Evolutionary conservation across 2,329 filamentous ascomycete genomes (phyloP).

Genomic region (Diaporthe aspalathi): DNA sequence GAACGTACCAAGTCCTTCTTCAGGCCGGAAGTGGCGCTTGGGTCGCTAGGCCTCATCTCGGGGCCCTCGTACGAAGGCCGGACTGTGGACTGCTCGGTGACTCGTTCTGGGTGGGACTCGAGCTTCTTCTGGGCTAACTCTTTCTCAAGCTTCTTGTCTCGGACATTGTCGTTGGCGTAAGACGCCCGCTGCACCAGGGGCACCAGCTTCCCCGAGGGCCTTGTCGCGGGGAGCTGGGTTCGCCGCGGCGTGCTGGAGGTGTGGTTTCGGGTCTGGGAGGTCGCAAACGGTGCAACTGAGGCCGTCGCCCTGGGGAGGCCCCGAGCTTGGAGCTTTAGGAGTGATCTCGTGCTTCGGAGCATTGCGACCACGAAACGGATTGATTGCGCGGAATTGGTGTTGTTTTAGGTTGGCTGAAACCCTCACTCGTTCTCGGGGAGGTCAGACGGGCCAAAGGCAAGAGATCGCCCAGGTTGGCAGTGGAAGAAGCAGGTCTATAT

Average conservation of each 20-base stretch:
- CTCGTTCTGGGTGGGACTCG: constrained; percentile 67
- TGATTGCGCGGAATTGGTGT: constrained; percentile 1
- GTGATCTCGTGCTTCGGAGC: constrained; percentile 38
- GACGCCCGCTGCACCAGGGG: constrained; percentile 42
- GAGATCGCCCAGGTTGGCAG: not conserved
- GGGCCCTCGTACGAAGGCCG: constrained; percentile 60
- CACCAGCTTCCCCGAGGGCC: constrained; percentile 35
- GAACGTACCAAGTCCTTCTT: constrained; percentile 66
- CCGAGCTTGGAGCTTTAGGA: constrained; percentile 31
- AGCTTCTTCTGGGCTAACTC: constrained; percentile 66
- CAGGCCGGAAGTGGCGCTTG: constrained; percentile 50
- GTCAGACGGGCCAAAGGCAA: not conserved
- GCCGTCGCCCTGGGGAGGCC: constrained; percentile 23
- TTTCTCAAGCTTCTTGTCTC: constrained; percentile 68
- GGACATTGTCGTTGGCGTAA: constrained; percentile 49
- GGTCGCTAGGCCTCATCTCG: constrained; percentile 37
- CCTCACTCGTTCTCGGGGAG: not conserved
- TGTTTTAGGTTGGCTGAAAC: not conserved
- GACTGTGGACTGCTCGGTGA: constrained; percentile 68
- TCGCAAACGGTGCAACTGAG: constrained; percentile 37
- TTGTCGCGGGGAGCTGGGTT: not conserved
- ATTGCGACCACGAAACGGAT: constrained; percentile 23
- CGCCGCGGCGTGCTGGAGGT: constrained; percentile 14
- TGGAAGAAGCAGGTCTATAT: constrained; percentile 23
- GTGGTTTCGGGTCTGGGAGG: constrained; percentile 15